Evolutionary conservation across 2,329 filamentous ascomycete species (phyloP).

Genomic region (Cordyceps pruinosa): DNA sequence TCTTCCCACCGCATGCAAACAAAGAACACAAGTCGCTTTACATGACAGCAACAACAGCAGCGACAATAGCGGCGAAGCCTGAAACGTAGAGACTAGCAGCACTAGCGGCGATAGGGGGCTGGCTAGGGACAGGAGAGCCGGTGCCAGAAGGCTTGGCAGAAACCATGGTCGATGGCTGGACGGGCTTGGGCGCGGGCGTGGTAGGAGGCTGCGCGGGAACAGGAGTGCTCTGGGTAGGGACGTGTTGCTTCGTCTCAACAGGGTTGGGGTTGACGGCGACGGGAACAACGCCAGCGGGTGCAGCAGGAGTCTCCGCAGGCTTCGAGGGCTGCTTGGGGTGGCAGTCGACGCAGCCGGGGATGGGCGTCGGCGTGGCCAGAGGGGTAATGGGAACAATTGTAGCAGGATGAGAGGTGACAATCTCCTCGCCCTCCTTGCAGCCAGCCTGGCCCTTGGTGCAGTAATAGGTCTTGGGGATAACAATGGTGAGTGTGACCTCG

Average conservation of each 20-base stretch:
- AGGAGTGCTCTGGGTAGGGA: not conserved
- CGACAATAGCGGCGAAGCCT: conserved; percentile 16
- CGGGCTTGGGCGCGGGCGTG: conserved; percentile 10
- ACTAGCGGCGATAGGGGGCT: conserved; percentile 16
- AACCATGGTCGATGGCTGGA: conserved; percentile 13
- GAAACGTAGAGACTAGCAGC: conserved; percentile 15
- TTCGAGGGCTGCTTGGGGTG: conserved; percentile 16
- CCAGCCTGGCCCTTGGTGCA: conserved; percentile 21
- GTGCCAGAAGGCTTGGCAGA: conserved; percentile 10
- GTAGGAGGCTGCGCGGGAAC: not conserved
- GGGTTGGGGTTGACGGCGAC: conserved; percentile 1
- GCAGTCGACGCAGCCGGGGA: conserved; percentile 22
- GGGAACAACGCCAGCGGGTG: conserved; percentile 1
- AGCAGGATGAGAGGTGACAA: conserved; percentile 18
- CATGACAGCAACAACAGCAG: conserved; percentile 16
- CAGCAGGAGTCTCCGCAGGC: not conserved
- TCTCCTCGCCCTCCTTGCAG: conserved; percentile 22
- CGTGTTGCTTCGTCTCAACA: not conserved
- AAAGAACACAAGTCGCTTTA: conserved; percentile 12
- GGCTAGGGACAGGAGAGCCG: conserved; percentile 11
- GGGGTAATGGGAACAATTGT: conserved; percentile 22
- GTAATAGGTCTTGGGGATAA: conserved; percentile 23
- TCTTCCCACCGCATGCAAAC: not conserved
- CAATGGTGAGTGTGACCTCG: conserved; percentile 23
- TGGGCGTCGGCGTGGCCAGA: conserved; percentile 19